Percentiles rank a stretch among this genome's conserved stretches.
These are phyloP conservation scores for Hordeum marinum DNA, from an alignment of 176 grass and related monocot species.

Conservation along the genomic window DNA sequence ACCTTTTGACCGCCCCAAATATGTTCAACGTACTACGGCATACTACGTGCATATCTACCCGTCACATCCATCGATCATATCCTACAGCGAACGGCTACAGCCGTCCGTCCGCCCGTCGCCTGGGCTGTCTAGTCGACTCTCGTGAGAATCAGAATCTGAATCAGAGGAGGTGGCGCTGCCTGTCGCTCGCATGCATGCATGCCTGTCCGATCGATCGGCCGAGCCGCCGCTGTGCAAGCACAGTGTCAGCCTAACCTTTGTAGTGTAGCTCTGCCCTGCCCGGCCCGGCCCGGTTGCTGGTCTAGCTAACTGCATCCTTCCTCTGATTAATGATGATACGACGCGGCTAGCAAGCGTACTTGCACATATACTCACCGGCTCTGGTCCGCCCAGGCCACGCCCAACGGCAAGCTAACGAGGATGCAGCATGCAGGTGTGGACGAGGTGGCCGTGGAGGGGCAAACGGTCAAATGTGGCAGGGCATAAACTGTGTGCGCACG, in stretches of 20 bases:
- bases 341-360: not conserved
- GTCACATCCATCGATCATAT: not conserved
- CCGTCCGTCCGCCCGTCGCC: not conserved
- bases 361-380: not conserved
- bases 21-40: not conserved
- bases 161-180: slow-evolving; percentile 17
- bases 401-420: too few relatives aligned
- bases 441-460: not conserved
- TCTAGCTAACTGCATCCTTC: not conserved
- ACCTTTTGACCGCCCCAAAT: slow-evolving; percentile 37
- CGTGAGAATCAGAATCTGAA: slow-evolving; percentile 44
- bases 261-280: not conserved
- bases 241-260: not conserved
- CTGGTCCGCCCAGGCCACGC: too few relatives aligned
- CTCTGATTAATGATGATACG: not conserved
- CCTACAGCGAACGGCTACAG: not conserved
- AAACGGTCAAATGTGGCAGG: slow-evolving; percentile 35
- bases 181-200: not conserved
- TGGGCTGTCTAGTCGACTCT: not conserved
- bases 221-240: not conserved
- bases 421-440: too few relatives aligned
- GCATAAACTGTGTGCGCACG: slow-evolving; percentile 23
- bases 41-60: not conserved
- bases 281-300: not conserved
- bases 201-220: not conserved